Base-by-base conservation (phyloP, 805 yeast genomes). In the Suhomyces sp. region DNA sequence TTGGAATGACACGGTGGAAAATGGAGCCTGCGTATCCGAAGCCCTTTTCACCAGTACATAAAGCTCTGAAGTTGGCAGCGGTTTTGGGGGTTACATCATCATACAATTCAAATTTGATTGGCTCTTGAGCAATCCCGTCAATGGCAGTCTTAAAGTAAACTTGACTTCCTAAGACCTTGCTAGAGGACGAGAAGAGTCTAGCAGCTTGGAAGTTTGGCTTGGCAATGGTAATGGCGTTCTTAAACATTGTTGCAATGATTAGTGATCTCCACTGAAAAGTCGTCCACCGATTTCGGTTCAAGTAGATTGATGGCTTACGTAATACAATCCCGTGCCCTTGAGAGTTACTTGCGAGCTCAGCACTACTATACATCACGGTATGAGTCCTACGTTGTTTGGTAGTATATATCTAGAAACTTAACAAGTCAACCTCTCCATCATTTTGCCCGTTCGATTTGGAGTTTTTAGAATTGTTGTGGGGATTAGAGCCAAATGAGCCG, bases 1-100 rank as follows among this genome's bases (percentile, higher is more conserved):
- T 85, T 60, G 97, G 97, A 67, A 91, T 91, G 60, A 92, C 96
- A 80, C 97, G 87, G 89, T 92, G 97, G 94, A 93, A 92, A 60
- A 85, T 78, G 47, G 96, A 88, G 65, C 80, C 82, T 69, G 85
- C 85, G 83, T 85, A 91, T 55, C 97, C 97, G 65, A 77, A 88
- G 56, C 97, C 98, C 82, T 90, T 87, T 79, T 89, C 97, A 63
- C 97, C 97, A 57, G 97, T 86, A 69, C 87, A 82, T 62, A 86
- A 72, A 52, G 91, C 90, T 77, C 88, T 81, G 81, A 86, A 86
- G 74, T 86, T 86, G 72, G 85, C 90, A 60, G 88, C 79, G 48
- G 92, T 86, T 80, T 86, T 86, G 72, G 93, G 93, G 31, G 73
- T 77, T 63, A 79, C 86, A 51, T 74, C 76, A 66, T 69, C 65